These are phyloP conservation scores for Globisporangium sylvaticum DNA, from an alignment of 352 stramenopile species.

Conservation along the genomic window DNA sequence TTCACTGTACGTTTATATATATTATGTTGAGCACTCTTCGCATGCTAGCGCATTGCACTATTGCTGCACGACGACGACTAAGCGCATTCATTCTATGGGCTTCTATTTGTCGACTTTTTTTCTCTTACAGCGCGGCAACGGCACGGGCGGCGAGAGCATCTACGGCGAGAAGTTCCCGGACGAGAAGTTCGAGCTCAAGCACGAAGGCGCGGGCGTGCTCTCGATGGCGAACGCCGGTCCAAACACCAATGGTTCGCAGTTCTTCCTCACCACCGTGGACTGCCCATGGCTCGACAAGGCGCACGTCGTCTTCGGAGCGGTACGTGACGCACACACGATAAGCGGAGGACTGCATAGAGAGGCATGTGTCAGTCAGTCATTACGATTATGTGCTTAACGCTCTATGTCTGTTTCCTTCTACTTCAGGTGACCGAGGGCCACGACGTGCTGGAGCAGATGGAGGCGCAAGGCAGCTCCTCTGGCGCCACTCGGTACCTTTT, in stretches of 20 bases:
- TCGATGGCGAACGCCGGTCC: slow-evolving; percentile 97
- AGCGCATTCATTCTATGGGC: background rate
- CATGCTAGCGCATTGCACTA: background rate
- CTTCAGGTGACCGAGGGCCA: slow-evolving; percentile 86
- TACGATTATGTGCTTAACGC: background rate
- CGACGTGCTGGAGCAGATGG: slow-evolving; percentile 96
- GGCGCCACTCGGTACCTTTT: slow-evolving; percentile 76
- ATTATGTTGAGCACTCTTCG: background rate
- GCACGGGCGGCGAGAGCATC: slow-evolving; percentile 89
- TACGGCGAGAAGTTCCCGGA: slow-evolving; percentile 95
- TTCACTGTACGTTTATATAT: slow-evolving; percentile 87
- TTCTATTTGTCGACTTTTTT: slow-evolving; percentile 15
- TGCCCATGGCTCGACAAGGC: slow-evolving; percentile 87
- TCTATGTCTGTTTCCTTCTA: background rate
- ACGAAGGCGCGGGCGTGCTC: slow-evolving; percentile 87
- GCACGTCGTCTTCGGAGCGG: slow-evolving; percentile 93
- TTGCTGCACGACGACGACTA: background rate
- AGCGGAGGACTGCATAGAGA: background rate
- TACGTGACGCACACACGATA: slow-evolving; percentile 20
- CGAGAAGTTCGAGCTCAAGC: slow-evolving; percentile 94
- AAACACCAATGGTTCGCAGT: slow-evolving; percentile 98
- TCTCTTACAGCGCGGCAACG: slow-evolving; percentile 66
- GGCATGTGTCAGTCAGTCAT: background rate
- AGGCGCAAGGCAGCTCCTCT: slow-evolving; percentile 89
- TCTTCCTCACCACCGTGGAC: slow-evolving; percentile 95